Base-by-base conservation (phyloP, 148 eudicot species). In the Fagopyrum esculentum region DNA sequence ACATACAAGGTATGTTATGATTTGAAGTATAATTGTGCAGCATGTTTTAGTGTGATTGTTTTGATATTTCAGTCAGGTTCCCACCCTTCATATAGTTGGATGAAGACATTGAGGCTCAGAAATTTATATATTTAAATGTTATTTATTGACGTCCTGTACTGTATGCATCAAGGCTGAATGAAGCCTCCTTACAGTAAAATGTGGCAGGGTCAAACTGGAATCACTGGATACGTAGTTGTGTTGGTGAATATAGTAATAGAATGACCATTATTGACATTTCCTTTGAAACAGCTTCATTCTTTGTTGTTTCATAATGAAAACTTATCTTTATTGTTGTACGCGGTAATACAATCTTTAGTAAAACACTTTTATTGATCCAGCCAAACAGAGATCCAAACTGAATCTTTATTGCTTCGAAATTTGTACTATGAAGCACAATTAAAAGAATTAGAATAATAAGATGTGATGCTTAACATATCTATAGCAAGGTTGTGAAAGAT, bases 1-100 rank as follows among this genome's bases (percentile, higher is more conserved):
- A 92, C 99, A 46, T 96, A 89, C 89, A 89, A 89, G 90, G 93
- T 89, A 78, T 40, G 45, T 43, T 49, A 9, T 19, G 5, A 6
- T 6, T 45, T 45, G 48, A 45, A 3, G 29, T 63, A 29, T 63
- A 26, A 30, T 29, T 29, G 69, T 15, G 44, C 7, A 35, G 16
- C 45, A 40, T 40, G 46, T 66, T 66, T 66, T 15, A 35, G 46
- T 35, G 40, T 66, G 19, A 15, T 66, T 66, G 71, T 40, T 66
- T 40, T 6, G 46, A 46, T 9, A 6, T 0, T 19, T 6, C 63
- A 19, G 17, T 57, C 29, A 19, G 8, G 35, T 1, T 57, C 63
- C 40, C 3, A 35, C 40, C 40, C 40, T 1, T 35, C 22, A 22
- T 19, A 57, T 57, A 13, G 9, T 4, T 66, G 19, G 9, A 35